Evolutionary conservation across 2,329 filamentous ascomycete genomes (phyloP).

Genomic region (Magnaporthales sp.): DNA sequence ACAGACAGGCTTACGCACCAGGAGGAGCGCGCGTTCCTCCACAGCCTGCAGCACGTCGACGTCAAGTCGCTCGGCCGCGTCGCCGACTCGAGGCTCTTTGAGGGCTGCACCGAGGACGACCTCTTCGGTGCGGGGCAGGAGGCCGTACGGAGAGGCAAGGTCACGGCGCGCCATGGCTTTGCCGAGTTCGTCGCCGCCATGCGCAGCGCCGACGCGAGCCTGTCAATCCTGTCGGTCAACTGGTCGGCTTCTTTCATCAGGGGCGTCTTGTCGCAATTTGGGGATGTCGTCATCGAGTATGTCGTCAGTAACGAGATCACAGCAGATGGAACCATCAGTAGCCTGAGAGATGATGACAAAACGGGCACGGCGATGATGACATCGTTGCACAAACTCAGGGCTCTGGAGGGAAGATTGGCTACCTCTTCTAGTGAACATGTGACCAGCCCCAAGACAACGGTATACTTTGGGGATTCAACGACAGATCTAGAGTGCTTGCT

Average conservation of each 20-base stretch:
- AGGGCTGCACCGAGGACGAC: conserved; percentile 21
- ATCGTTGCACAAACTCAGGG: conserved; percentile 36
- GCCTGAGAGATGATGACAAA: conserved; percentile 20
- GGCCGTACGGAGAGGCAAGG: conserved; percentile 22
- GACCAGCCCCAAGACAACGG: conserved; percentile 14
- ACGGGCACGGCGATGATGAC: conserved; percentile 24
- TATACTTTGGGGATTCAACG: conserved; percentile 51
- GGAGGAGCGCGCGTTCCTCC: conserved; percentile 34
- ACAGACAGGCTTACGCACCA: conserved; percentile 22
- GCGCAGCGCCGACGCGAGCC: conserved; percentile 22
- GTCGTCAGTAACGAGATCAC: conserved; percentile 36
- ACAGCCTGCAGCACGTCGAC: conserved; percentile 34
- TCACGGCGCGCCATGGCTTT: conserved; percentile 22
- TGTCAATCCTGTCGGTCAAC: conserved; percentile 39
- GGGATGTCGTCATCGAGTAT: conserved; percentile 12
- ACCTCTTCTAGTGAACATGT: conserved; percentile 11
- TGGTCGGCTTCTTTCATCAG: conserved; percentile 19
- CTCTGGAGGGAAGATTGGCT: conserved; percentile 18
- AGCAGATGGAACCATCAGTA: conserved; percentile 29
- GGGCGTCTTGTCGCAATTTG: conserved; percentile 19
- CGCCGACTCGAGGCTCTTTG: conserved; percentile 34
- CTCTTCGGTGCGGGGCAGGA: conserved; percentile 29
- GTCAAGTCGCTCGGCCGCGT: conserved; percentile 35
- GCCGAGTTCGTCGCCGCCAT: conserved; percentile 17
- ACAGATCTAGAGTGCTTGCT: conserved; percentile 48